phyloP scores from a whole-genome alignment of 768 basidiomycete genomes.

The Kwoniella sp. region DNA sequence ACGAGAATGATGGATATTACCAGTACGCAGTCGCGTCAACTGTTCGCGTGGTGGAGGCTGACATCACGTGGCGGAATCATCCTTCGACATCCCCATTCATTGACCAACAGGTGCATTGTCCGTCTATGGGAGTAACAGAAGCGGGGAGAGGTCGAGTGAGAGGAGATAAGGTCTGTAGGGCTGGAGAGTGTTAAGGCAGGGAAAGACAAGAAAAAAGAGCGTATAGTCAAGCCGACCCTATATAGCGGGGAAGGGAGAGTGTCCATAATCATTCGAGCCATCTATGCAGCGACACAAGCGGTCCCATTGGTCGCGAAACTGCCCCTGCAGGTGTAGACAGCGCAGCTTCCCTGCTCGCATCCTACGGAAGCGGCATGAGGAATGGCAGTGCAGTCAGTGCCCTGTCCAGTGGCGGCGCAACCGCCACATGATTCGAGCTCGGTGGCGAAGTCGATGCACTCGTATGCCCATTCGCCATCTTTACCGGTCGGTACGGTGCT shows the following conservation, averaged over 20 bases:
- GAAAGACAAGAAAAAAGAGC: too few relatives aligned
- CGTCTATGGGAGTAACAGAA: too few relatives aligned
- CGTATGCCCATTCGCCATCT: conserved; percentile 44
- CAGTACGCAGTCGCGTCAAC: conserved; percentile 6
- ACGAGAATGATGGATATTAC: neutral
- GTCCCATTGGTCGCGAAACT: conserved; percentile 37
- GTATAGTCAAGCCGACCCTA: too few relatives aligned
- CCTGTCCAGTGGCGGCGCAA: conserved; percentile 36
- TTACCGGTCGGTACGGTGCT: conserved; percentile 24
- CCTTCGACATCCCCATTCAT: too few relatives aligned
- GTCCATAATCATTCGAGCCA: too few relatives aligned
- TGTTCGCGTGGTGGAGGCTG: conserved; percentile 14
- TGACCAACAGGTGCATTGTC: too few relatives aligned
- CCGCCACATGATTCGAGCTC: conserved; percentile 49
- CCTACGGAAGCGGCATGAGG: conserved; percentile 34
- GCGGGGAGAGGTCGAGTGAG: too few relatives aligned
- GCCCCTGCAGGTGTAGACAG: conserved; percentile 35
- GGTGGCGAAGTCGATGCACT: conserved; percentile 42
- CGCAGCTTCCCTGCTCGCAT: conserved; percentile 36
- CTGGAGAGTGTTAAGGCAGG: too few relatives aligned
- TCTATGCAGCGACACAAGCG: conserved; percentile 22
- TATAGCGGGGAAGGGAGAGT: too few relatives aligned
- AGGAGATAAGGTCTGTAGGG: too few relatives aligned
- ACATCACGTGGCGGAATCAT: neutral
- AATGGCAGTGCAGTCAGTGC: conserved; percentile 44